Evolutionary conservation across 176 grass and related monocot species (phyloP).

Genomic region (Oryza officinalis): DNA sequence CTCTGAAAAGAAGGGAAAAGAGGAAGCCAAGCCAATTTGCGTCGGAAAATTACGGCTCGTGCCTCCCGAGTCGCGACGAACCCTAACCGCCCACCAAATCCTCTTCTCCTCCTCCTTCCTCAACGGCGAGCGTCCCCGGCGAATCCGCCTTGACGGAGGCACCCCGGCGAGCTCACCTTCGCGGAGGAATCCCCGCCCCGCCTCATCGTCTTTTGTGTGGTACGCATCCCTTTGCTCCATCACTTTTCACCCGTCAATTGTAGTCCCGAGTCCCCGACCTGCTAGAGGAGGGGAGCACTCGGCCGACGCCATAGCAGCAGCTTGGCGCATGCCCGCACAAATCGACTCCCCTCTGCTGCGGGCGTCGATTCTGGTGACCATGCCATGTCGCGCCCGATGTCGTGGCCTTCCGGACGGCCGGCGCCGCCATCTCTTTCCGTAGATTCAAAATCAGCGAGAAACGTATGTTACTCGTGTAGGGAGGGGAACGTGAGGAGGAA

Average conservation of each 20-base stretch:
- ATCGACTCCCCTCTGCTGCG: neutral
- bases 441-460: neutral
- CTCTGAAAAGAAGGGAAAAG: neutral
- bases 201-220: neutral
- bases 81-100: conserved; percentile 1
- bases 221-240: neutral
- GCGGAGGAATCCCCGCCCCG: neutral
- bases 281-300: neutral
- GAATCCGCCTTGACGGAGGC: too few relatives aligned
- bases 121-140: neutral
- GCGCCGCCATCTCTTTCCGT: neutral
- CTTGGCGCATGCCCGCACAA: too few relatives aligned
- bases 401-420: neutral
- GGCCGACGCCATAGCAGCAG: neutral
- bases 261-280: neutral
- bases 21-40: neutral
- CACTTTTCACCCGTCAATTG: neutral
- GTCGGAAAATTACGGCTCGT: neutral
- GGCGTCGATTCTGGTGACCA: neutral
- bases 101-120: neutral
- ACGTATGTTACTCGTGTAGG: neutral
- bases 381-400: neutral
- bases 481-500: neutral
- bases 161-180: neutral
- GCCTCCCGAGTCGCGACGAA: neutral